Base-by-base conservation (phyloP, 768 basidiomycete species). In the Chiua virens region DNA sequence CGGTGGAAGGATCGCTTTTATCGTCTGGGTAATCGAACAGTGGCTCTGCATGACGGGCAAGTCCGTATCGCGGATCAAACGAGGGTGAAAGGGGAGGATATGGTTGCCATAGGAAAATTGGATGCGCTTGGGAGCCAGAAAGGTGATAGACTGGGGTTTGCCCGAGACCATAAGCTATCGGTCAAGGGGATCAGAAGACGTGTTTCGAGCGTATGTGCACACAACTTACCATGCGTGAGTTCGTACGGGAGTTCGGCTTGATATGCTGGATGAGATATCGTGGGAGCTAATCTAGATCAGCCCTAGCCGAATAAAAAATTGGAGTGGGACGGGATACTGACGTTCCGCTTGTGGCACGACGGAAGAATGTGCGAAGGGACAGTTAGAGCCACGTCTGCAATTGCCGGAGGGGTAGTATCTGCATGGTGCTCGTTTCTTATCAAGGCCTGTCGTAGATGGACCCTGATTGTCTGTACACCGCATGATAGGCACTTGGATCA, bases 311-410 rank as follows among this genome's bases (percentile, higher is more conserved):
- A 52, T 23, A 39, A 17, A 36, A 17, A 34, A 7, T 10, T 8
- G 28, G 36, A 11, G 18, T 32, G 42, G 18, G 44, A 18, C 34
- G 36, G 37, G 22, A 36, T 8, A 53, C 62, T 42, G 48, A 67
- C 66, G 22, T 53, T 63, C 51, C 41, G 11, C 18, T 27, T 20
- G 63, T 30, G 51, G 22, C n/a, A 47, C 10, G 45, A 25, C 36
- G 18, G 53, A 36, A 13, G 37, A 4, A 41, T 69, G 67, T 25
- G 42, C 17, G 54, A 71, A 69, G 2, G 59, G 59, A 49, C 67
- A 71, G 14, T 44, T 39, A 20, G 57, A 42, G 25, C 67, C 67
- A 36, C 60, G 65, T 34, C 63, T 64, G 23, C 69, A 71, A 8
- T 47, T 48, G 15, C 65, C 64, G 3, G 56, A 45, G 36, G 56